Percentiles rank a stretch among this genome's conserved stretches.
Evolutionary conservation across 2,329 filamentous ascomycete genomes (phyloP).

Genomic region (Colletotrichum lindemuthianum): DNA sequence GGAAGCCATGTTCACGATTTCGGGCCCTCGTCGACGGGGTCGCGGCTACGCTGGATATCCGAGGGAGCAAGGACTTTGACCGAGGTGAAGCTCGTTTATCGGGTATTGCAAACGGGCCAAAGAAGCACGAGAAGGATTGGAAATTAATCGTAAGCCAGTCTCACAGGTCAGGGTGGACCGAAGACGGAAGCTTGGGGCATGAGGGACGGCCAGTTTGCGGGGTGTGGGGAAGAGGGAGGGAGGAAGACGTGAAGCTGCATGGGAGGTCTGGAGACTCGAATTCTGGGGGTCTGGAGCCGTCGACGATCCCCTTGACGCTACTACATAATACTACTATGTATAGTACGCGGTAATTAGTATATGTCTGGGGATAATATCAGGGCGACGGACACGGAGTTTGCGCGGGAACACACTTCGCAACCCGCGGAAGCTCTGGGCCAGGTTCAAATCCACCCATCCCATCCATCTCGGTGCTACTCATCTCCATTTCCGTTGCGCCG

Average conservation of each 20-base stretch:
- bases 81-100: slow-evolving; percentile 27
- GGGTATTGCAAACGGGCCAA: slow-evolving; percentile 15
- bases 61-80: slow-evolving; percentile 2
- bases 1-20: slow-evolving; percentile 27
- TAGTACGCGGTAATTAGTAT: too few species aligned
- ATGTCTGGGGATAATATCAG: slow-evolving; percentile 16
- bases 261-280: slow-evolving; percentile 7
- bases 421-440: not conserved
- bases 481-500: slow-evolving; percentile 7
- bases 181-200: slow-evolving; percentile 24
- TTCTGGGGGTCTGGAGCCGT: slow-evolving; percentile 28
- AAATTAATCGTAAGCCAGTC: slow-evolving; percentile 1
- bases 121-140: slow-evolving; percentile 23
- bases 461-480: not conserved
- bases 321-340: too few species aligned
- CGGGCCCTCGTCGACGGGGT: not conserved
- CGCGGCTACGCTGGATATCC: slow-evolving; percentile 3
- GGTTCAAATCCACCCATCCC: too few species aligned
- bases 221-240: slow-evolving; percentile 40
- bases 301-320: slow-evolving; percentile 27
- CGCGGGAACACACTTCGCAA: slow-evolving; percentile 3
- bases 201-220: slow-evolving; percentile 34
- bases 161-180: slow-evolving; percentile 21
- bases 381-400: slow-evolving; percentile 21
- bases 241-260: slow-evolving; percentile 35